phyloP scores from a whole-genome alignment of 495 filamentous ascomycete genomes.

The Hyaloscypha variabilis region DNA sequence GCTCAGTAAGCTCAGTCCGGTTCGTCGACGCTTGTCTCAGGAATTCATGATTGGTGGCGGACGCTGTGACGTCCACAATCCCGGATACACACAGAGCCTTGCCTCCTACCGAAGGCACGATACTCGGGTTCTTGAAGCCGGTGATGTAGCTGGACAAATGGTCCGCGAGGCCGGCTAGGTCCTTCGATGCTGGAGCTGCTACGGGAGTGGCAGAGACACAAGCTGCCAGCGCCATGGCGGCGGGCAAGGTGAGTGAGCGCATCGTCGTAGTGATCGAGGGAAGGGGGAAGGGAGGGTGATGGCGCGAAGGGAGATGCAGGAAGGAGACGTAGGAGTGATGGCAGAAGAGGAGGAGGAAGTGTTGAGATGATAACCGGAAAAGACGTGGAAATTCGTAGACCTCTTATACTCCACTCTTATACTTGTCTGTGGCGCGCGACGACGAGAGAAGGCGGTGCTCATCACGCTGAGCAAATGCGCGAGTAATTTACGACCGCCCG shows the following conservation, averaged over 20 bases:
- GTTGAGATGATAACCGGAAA: too few species aligned
- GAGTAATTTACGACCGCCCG: too few species aligned
- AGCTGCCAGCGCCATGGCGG: neutral
- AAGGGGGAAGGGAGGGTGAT: too few species aligned
- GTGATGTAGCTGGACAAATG: neutral
- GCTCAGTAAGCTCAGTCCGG: conserved; percentile 3
- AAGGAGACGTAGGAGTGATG: too few species aligned
- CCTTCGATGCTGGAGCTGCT: neutral
- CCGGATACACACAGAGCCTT: neutral
- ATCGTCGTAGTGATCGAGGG: neutral
- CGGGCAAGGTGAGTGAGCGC: neutral
- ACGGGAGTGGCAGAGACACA: neutral
- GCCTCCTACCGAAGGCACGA: neutral
- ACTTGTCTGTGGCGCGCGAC: too few species aligned
- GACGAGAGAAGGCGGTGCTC: too few species aligned
- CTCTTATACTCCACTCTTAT: too few species aligned
- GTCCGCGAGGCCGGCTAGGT: neutral
- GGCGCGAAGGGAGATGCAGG: too few species aligned
- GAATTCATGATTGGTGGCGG: neutral
- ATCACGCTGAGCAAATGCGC: too few species aligned
- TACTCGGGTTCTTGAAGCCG: conserved; percentile 4
- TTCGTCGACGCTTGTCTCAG: neutral
- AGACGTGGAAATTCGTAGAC: too few species aligned
- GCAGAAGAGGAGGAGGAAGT: too few species aligned
- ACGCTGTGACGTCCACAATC: neutral